Evolutionary conservation across 768 basidiomycete genomes (phyloP), one percentile per base, ranked within the genome.

Genomic region (Podaxis sp.): DNA sequence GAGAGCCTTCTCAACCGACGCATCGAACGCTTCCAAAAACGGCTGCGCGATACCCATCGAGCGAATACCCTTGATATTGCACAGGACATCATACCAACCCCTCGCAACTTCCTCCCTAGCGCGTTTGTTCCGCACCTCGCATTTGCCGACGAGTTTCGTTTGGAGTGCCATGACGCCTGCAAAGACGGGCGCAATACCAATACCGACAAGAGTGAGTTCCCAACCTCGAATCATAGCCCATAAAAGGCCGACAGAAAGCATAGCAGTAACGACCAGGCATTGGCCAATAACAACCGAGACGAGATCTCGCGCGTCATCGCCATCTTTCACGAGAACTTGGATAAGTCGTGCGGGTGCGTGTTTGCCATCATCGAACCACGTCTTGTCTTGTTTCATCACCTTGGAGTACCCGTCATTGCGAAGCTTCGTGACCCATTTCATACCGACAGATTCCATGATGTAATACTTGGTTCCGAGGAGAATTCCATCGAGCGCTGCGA

Each of bases 221-320:
- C 96, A 99, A 0, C 94, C 93, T 33, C 83, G 77, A 1, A 85
- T 82, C 73, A 98, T 80, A 0, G 96, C 96, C 96, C 97, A 99
- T 17, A 91, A 71, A 19, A 99, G 74, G 7, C 95, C 96, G 2
- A 96, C 78, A 0, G 82, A 72, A 52, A 98, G 82, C 95, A 98
- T 97, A 13, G 90, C 78, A 8, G 75, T 64, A 13, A 96, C 92
- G 19, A 95, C 91, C 39, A 88, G 71, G 33, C 80, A 78, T 70
- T 96, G 92, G 0, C 84, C 85, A 52, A 90, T 75, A 46, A 95
- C 87, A 12, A 86, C 80, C 1, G 90, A 80, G 64, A 98, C 81
- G 52, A 99, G 78, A 36, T 84, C 81, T 22, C 91, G 77, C 12
- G 95, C 92, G 68, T 98, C 97, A 64, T 98, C 94, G 0, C 85